A percentile compares a stretch with the other conserved stretches of the same genome.
phyloP scores from a whole-genome alignment of 352 stramenopile genomes.

The Phytophthora vignae region DNA sequence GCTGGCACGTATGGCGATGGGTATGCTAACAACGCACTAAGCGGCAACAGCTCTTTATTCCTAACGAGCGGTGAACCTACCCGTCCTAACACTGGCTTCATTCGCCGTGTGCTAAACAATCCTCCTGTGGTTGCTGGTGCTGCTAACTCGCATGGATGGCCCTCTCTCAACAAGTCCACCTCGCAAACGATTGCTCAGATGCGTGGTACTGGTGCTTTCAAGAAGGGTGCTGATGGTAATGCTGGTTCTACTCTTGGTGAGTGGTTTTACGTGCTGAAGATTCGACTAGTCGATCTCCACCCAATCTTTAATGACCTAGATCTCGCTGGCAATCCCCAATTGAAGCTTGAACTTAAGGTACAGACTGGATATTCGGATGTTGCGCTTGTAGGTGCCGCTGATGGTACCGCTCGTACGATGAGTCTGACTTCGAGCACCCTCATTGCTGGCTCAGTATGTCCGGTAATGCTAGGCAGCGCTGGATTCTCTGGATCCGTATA shows the following conservation, averaged over 20 bases:
- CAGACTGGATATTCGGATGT: too few relatives aligned
- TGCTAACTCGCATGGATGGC: background rate
- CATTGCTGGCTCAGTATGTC: too few relatives aligned
- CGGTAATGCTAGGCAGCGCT: too few relatives aligned
- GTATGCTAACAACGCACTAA: too few relatives aligned
- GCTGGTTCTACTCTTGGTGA: background rate
- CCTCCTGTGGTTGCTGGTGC: background rate
- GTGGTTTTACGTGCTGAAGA: constrained; percentile 1
- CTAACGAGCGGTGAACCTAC: background rate
- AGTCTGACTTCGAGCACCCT: too few relatives aligned
- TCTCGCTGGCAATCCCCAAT: background rate
- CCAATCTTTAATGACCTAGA: background rate
- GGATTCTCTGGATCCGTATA: too few relatives aligned
- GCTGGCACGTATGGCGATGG: too few relatives aligned
- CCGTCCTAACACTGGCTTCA: background rate
- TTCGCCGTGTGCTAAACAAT: background rate
- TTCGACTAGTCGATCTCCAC: background rate
- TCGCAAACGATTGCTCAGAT: too few relatives aligned
- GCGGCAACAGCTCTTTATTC: background rate
- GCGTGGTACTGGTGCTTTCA: too few relatives aligned
- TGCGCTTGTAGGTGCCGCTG: background rate
- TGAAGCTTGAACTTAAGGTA: background rate
- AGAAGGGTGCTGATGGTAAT: background rate
- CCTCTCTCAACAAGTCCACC: background rate
- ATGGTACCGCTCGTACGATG: background rate